Percentiles rank a stretch among this genome's conserved stretches.
Conservation (phyloP, 2,329 filamentous ascomycete genomes). For the Epichloe elymi region DNA sequence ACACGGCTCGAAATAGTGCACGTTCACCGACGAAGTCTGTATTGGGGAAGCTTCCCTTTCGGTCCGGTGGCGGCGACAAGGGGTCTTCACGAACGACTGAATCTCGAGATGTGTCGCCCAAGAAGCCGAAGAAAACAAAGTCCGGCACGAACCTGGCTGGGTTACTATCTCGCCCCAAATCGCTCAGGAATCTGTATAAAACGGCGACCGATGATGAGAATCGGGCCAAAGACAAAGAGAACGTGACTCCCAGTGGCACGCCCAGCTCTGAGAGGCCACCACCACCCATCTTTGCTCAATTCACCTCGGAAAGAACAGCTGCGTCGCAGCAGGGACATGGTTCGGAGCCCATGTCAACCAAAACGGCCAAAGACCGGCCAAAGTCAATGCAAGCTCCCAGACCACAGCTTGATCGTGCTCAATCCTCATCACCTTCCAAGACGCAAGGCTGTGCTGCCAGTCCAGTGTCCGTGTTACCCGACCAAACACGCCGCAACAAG, state of each 20-base stretch:
- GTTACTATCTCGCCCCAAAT: slow-evolving; percentile 63
- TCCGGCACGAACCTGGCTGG: slow-evolving; percentile 71
- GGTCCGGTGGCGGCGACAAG: slow-evolving; percentile 23
- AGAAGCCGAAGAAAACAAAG: slow-evolving; percentile 65
- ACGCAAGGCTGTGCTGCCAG: slow-evolving; percentile 13
- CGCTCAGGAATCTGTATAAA: slow-evolving; percentile 52
- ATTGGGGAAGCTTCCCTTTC: slow-evolving; percentile 27
- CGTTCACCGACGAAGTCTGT: slow-evolving; percentile 16
- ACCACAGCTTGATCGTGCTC: slow-evolving; percentile 10
- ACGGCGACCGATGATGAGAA: slow-evolving; percentile 38
- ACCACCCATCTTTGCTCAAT: slow-evolving; percentile 73
- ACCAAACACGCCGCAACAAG: slow-evolving; percentile 24
- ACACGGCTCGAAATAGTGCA: slow-evolving; percentile 7
- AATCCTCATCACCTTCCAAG: slow-evolving; percentile 12
- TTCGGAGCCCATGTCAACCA: slow-evolving; percentile 2
- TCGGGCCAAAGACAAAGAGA: slow-evolving; percentile 64
- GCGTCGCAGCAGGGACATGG: slow-evolving; percentile 1
- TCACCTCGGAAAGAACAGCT: slow-evolving; percentile 24
- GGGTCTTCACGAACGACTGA: slow-evolving; percentile 23
- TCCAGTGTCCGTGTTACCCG: slow-evolving; percentile 24
- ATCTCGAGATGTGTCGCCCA: slow-evolving; percentile 34
- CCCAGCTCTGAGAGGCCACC: slow-evolving; percentile 26
- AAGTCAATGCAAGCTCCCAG: slow-evolving; percentile 34
- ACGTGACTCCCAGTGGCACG: slow-evolving; percentile 44
- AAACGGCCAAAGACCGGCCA: slow-evolving; percentile 29